Evolutionary conservation across 2,329 filamentous ascomycete genomes (phyloP), one percentile per base, ranked within the genome.

Genomic region (Akanthomyces lecanii): DNA sequence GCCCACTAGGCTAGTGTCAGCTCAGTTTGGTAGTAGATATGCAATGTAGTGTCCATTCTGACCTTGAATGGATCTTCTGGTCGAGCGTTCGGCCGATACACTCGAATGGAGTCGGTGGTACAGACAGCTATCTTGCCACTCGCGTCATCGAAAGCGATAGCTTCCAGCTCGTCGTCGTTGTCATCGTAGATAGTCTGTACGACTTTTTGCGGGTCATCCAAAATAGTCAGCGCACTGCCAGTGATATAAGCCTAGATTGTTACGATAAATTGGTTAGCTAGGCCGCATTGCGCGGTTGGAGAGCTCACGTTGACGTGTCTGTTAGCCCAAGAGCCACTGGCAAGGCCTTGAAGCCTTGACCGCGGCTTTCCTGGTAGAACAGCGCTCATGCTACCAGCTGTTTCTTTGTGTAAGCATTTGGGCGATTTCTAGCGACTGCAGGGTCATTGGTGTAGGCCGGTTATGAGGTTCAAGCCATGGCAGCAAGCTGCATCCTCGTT

Each of bases 131-230:
- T 91, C 79, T 91, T 96, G 55, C 93, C 95, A 10, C 89, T 89
- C 21, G 81, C 78, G 72, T 96, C 89, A 71, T 98, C 91, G 66
- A 98, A 85, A 36, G 86, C 84, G 66, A 98, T 85, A 33, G 92
- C 89, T 66, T 92, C 85, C 33, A 98, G 78, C 38, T 75, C 73
- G 18, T 78, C 81, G 28, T 86, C 81, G 71, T 95, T 89, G 71
- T 96, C 90, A 71, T 95, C 88, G 78, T 97, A 96, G 68, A 96
- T 89, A 4, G 93, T 97, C 75, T 99, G 95, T 40, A 97, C 77
- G 66, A 97, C 85, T 61, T 85, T 85, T 65, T 88, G 82, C 59
- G 90, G 85, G 57, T 87, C 89, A 71, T 86, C 84, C 68, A 98
- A 86, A 70, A 99, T 88, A 60, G 95, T 86, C 67, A 98, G 85